Evolutionary conservation across 441 rosid genomes (phyloP), one percentile per base, ranked within the genome.

Genomic region (Hura crepitans): DNA sequence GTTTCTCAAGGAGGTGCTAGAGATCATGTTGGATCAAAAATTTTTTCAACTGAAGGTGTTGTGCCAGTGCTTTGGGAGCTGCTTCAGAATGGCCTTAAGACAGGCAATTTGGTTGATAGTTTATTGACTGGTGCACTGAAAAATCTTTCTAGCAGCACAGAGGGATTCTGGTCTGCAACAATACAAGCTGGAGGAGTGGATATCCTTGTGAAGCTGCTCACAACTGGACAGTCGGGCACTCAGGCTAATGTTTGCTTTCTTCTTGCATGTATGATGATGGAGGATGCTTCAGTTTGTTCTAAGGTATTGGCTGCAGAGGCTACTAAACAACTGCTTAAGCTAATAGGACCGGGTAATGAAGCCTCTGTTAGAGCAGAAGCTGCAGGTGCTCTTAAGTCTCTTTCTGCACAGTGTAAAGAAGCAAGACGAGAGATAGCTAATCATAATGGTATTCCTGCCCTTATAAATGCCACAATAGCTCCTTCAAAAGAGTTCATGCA

Each of bases 401-500:
- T 96, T 74, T 96, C 99, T 80, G 85, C 90, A 25, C 97, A 86
- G 74, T 86, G 90, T 76, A 92, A 92, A 83, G 98, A 93, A 81
- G 98, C 99, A 62, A 89, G 96, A 76, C 82, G 80, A 64, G 97
- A 96, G 75, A 90, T 93, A 49, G 99, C 98, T 63, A 87, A 81
- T 78, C 77, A 85, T 62, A 92, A 90, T 78, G 99, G 99, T 66
- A 93, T 96, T 77, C 98, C 98, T 47, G 86, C 85, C 64, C 78
- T 96, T 66, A 96, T 96, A 73, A 93, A 89, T 78, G 99, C 98
- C 64, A 93, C 98, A 61, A 93, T 96, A 73, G 98, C 99, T 82
- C 98, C 99, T 28, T 96, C 98, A 1, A 96, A 96, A 85, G 98
- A 96, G 84, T 96, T 88, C 74, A 93, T 96, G 99, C 98, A 93